These are phyloP conservation scores for Buxus sempervirens DNA, from an alignment of 164 flowering plant species.

Conservation along the genomic window DNA sequence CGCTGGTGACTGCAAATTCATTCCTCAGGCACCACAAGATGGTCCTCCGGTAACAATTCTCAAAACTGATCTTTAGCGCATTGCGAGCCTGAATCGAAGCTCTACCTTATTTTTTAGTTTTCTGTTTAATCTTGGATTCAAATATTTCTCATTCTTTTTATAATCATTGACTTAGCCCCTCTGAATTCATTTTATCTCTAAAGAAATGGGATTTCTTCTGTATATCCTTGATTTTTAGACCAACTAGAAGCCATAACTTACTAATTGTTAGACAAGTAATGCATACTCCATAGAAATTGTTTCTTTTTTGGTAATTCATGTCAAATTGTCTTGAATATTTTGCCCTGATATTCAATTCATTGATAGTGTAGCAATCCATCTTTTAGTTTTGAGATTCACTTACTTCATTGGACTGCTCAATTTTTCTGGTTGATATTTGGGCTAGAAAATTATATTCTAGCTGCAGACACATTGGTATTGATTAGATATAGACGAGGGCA, in stretches of 20 bases:
- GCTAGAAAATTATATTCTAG: too few relatives aligned
- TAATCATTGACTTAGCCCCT: too few relatives aligned
- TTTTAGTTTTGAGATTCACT: not conserved
- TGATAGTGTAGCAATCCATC: too few relatives aligned
- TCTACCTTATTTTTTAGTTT: not conserved
- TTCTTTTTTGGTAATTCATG: too few relatives aligned
- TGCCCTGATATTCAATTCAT: too few relatives aligned
- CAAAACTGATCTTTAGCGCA: not conserved
- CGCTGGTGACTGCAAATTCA: slow-evolving; percentile 75
- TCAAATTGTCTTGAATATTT: too few relatives aligned
- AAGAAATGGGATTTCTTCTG: not conserved
- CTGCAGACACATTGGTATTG: not conserved
- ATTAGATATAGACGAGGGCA: not conserved
- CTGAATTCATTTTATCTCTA: too few relatives aligned
- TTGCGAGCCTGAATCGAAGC: too few relatives aligned
- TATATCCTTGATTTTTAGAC: not conserved
- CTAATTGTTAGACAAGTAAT: not conserved
- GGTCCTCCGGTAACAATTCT: slow-evolving; percentile 64
- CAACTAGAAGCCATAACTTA: not conserved
- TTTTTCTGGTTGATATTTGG: not conserved
- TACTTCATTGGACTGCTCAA: not conserved
- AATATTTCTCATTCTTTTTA: not conserved
- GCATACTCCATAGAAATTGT: too few relatives aligned
- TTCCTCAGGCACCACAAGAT: slow-evolving; percentile 87
- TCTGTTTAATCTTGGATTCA: not conserved